Percentiles rank a stretch among this genome's conserved stretches.
Evolutionary conservation across 2,329 filamentous ascomycete genomes (phyloP).

Genomic region (Neoscytalidium dimidiatum): DNA sequence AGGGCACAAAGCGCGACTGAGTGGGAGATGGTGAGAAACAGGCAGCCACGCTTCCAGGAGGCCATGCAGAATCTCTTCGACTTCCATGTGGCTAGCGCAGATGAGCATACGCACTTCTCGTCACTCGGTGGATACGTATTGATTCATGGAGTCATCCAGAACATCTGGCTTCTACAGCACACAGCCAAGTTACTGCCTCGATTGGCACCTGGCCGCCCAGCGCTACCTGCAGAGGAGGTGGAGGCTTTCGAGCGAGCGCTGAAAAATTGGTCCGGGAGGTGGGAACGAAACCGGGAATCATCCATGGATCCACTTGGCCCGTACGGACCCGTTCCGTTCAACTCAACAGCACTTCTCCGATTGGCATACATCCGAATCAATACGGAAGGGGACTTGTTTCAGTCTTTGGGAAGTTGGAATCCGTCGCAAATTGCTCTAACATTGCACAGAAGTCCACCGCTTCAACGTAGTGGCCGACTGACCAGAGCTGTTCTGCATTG

Average conservation of each 20-base stretch:
- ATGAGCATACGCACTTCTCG: neutral
- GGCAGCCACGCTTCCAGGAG: neutral
- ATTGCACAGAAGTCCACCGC: neutral
- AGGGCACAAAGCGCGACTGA: neutral
- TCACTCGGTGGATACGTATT: neutral
- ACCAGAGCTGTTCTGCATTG: neutral
- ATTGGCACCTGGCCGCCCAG: neutral
- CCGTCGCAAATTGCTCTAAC: neutral
- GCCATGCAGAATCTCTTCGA: neutral
- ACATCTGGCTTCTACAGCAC: neutral
- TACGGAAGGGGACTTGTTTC: neutral
- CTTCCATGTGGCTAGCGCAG: neutral
- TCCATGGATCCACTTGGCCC: neutral
- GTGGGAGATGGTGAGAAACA: neutral
- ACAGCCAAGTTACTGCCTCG: neutral
- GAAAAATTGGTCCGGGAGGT: neutral
- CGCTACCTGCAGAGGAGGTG: neutral
- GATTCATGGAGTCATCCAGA: neutral
- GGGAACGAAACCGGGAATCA: neutral
- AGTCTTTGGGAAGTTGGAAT: neutral
- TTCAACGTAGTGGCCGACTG: neutral
- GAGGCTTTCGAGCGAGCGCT: neutral
- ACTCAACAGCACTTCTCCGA: neutral
- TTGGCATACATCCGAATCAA: neutral
- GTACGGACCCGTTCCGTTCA: neutral